Evolutionary conservation across 2,329 filamentous ascomycete species (phyloP).

Genomic region (Neopestalotiopsis sp.): DNA sequence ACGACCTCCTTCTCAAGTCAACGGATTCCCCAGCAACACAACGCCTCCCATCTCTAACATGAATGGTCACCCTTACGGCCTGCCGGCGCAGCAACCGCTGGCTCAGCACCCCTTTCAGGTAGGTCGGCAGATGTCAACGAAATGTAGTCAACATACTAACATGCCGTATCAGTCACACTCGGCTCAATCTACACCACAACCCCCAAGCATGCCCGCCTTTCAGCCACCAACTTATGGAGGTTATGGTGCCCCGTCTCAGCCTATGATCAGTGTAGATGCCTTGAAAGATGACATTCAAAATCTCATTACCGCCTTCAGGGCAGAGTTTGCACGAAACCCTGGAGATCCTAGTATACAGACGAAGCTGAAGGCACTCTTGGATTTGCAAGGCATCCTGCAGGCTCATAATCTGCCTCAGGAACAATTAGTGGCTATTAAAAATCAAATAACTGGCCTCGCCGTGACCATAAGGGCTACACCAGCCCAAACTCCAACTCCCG

Average conservation of each 20-base stretch:
- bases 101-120: conserved; percentile 38
- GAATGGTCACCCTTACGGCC: conserved; percentile 35
- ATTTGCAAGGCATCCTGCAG: conserved; percentile 81
- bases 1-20: conserved; percentile 39
- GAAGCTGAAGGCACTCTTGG: conserved; percentile 82
- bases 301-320: conserved; percentile 74
- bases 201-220: conserved; percentile 44
- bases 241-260: conserved; percentile 44
- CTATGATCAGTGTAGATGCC: conserved; percentile 69
- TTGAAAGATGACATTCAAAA: conserved; percentile 84
- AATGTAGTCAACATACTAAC: conserved; percentile 21
- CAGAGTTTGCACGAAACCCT: conserved; percentile 76
- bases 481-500: conserved; percentile 46
- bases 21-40: conserved; percentile 38
- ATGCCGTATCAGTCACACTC: conserved; percentile 26
- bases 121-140: conserved; percentile 21
- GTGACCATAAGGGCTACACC: conserved; percentile 61
- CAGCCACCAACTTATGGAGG: conserved; percentile 46
- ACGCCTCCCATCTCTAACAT: conserved; percentile 42
- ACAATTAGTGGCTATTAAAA: conserved; percentile 83
- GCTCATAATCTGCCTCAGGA: conserved; percentile 78
- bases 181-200: conserved; percentile 45
- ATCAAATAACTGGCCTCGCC: conserved; percentile 81
- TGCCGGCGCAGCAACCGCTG: conserved; percentile 26
- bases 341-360: conserved; percentile 77